A percentile compares a stretch with the other conserved stretches of the same genome.
These are phyloP conservation scores for Suillus spraguei DNA, from an alignment of 768 basidiomycete genomes.

Conservation along the genomic window DNA sequence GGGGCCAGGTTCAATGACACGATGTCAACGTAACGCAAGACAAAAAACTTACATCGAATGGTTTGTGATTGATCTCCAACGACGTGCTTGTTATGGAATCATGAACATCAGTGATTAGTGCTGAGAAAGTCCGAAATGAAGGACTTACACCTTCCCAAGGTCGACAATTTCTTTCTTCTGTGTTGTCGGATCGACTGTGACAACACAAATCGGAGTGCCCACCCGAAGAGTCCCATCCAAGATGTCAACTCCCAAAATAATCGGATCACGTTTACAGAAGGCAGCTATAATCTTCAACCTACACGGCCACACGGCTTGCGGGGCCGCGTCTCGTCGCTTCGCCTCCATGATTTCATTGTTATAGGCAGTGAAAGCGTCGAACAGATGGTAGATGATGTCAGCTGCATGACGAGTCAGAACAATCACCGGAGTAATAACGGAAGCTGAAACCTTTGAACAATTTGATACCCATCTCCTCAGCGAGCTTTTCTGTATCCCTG, in stretches of 20 bases:
- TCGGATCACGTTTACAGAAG: slow-evolving; percentile 96
- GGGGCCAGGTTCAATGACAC: background rate
- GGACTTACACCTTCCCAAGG: slow-evolving; percentile 89
- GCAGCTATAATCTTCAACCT: slow-evolving; percentile 90
- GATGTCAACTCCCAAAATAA: slow-evolving; percentile 96
- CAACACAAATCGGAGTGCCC: slow-evolving; percentile 94
- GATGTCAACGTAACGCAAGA: background rate
- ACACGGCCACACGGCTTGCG: slow-evolving; percentile 96
- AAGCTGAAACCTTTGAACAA: slow-evolving; percentile 85
- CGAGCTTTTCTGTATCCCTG: slow-evolving; percentile 88
- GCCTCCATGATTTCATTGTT: slow-evolving; percentile 90
- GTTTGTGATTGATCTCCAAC: slow-evolving; percentile 96
- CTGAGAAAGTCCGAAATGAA: background rate
- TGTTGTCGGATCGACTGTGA: slow-evolving; percentile 85
- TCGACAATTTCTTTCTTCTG: slow-evolving; percentile 90
- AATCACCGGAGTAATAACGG: background rate
- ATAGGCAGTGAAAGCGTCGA: slow-evolving; percentile 95
- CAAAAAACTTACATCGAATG: slow-evolving; percentile 60
- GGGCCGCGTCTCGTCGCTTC: slow-evolving; percentile 90
- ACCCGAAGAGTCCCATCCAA: slow-evolving; percentile 88
- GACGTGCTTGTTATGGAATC: slow-evolving; percentile 64
- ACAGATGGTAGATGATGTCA: slow-evolving; percentile 98
- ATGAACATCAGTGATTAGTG: slow-evolving; percentile 14
- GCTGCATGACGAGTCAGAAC: slow-evolving; percentile 50
- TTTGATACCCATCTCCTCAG: slow-evolving; percentile 92